Evolutionary conservation across 805 yeast species (phyloP).

Genomic region (Cyberlindnera japonica): DNA sequence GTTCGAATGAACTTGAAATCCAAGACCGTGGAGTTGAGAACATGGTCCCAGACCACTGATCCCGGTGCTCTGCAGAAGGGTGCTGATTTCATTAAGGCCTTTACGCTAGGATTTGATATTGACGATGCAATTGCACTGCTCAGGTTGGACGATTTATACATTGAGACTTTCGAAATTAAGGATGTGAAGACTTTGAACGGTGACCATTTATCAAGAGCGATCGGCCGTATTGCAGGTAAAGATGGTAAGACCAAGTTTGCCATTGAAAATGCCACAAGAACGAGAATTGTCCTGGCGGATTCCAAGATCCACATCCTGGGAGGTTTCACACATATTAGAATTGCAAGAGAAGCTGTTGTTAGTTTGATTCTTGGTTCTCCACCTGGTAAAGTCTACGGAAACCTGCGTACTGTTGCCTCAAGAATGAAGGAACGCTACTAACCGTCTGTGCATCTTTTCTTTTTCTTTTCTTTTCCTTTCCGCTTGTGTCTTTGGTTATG

Average conservation of each 20-base stretch:
- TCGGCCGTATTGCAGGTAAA: conserved; percentile 99
- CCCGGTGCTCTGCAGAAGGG: conserved; percentile 96
- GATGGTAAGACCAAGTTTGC: conserved; percentile 99
- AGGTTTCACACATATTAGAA: conserved; percentile 93
- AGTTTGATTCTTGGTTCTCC: conserved; percentile 95
- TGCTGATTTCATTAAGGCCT: conserved; percentile 94
- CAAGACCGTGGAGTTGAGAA: conserved; percentile 84
- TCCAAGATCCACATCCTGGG: conserved; percentile 95
- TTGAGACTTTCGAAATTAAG: conserved; percentile 94
- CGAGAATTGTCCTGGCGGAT: conserved; percentile 96
- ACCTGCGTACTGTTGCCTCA: conserved; percentile 93
- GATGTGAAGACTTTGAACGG: conserved; percentile 95
- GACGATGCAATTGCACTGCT: conserved; percentile 95
- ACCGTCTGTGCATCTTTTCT: conserved; percentile 1
- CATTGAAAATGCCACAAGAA: conserved; percentile 96
- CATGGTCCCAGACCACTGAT: conserved; percentile 78
- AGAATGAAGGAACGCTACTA: conserved; percentile 94
- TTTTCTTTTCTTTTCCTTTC: background rate
- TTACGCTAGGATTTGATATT: conserved; percentile 92
- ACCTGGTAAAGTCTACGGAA: conserved; percentile 97
- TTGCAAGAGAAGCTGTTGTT: conserved; percentile 98
- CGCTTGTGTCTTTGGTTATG: too few relatives aligned
- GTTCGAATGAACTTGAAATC: conserved; percentile 91
- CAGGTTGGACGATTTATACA: conserved; percentile 91
- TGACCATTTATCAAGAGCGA: conserved; percentile 96